These are phyloP conservation scores for Chaetomium cochliodes DNA, from an alignment of 495 filamentous ascomycete genomes.

Conservation along the genomic window DNA sequence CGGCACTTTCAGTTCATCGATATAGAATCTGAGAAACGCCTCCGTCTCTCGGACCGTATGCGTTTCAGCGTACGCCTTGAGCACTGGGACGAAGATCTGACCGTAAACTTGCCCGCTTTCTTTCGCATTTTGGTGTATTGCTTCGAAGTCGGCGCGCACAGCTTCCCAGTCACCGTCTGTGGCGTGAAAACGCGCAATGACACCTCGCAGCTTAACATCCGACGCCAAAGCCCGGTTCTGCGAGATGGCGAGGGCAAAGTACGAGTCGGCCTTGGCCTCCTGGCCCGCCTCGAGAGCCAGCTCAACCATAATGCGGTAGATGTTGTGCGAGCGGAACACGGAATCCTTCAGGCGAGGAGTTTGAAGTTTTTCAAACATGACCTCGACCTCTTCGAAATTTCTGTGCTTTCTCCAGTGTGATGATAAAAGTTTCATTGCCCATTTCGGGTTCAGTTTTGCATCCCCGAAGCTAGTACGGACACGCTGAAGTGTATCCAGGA, in stretches of 20 bases:
- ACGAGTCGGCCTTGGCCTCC: conserved; percentile 31
- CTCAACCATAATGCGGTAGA: conserved; percentile 44
- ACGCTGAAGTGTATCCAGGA: conserved; percentile 33
- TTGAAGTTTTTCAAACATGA: conserved; percentile 31
- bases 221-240: conserved; percentile 26
- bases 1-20: conserved; percentile 35
- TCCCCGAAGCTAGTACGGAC: conserved; percentile 19
- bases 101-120: conserved; percentile 27
- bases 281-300: conserved; percentile 41
- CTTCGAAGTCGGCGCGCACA: conserved; percentile 39
- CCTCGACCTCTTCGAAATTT: conserved; percentile 29
- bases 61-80: conserved; percentile 44
- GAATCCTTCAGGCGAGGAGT: conserved; percentile 24
- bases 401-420: conserved; percentile 34
- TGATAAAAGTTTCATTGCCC: conserved; percentile 38
- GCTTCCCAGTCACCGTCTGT: conserved; percentile 47
- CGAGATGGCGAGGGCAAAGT: conserved; percentile 25
- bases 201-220: conserved; percentile 37
- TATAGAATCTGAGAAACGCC: conserved; percentile 42
- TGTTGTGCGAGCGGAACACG: conserved; percentile 26
- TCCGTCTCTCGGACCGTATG: conserved; percentile 46
- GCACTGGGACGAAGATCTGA: conserved; percentile 42
- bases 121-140: conserved; percentile 31
- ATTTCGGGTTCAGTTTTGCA: conserved; percentile 29
- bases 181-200: conserved; percentile 43